Base-by-base conservation (phyloP, 2,329 filamentous ascomycete species). In the Didymella exigua region DNA sequence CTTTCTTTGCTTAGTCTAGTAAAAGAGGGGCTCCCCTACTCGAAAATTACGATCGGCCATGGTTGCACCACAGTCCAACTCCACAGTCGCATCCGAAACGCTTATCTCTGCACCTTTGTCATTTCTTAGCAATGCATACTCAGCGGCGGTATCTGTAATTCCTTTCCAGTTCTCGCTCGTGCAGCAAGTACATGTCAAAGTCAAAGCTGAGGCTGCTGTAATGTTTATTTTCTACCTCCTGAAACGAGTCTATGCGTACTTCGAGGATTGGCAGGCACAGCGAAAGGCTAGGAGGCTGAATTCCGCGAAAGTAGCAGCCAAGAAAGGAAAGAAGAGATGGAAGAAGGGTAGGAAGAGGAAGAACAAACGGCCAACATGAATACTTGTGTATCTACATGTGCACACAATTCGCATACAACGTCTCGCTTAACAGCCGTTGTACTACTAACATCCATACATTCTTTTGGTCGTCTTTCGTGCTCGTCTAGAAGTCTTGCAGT, bases 141-240 rank as follows among this genome's bases (percentile, higher is more conserved):
- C 26, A 23, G 36, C 29, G 5, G 38, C 45, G 19, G 29, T 30
- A 9, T 45, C 42, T 0, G 26, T 13, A 0, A 1, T 26, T 1
- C 38, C 50, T 2, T 38, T 51, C 2, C 41, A 30, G 3, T 59
- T 61, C 16, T 58, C 63, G 0, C 65, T 46, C 8, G 18, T 55
- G 3, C 56, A 58, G 5, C 44, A 60, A 4, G 37, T 61, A 4
- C 60, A 62, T 13, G 38, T 64, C 1, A 65, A 63, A 7, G 42
- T 63, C 14, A 63, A 66, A 34, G 62, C 62, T 7, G 60, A 65
- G 5, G 50, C 55, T 7, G 53, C 56, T 9, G 60, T 54, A 1
- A 56, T 55, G 42, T 54, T 63, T 2, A 10, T 61, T 0, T 52
- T 65, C 7, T 51, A 41, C 21, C 16, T 59, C 9, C 11, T 42